phyloP scores from a whole-genome alignment of 2,329 filamentous ascomycete species.

The Calonectria pauciramosa region DNA sequence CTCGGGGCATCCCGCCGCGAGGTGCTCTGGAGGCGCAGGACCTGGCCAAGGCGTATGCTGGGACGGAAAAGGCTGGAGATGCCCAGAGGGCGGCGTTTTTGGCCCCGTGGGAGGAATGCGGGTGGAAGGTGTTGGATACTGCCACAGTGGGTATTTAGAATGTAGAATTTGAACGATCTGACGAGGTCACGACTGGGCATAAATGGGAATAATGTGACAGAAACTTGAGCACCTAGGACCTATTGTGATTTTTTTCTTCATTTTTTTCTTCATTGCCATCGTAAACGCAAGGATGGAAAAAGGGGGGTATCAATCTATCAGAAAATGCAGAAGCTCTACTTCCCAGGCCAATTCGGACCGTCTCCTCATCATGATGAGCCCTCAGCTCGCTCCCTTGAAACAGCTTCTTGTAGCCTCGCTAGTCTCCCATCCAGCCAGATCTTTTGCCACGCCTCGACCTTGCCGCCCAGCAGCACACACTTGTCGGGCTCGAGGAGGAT shows the following conservation, averaged over 20 bases:
- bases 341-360: background rate
- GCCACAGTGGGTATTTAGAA: slow-evolving; percentile 43
- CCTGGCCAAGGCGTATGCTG: slow-evolving; percentile 80
- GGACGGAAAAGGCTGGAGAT: slow-evolving; percentile 79
- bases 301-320: slow-evolving; percentile 22
- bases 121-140: slow-evolving; percentile 72
- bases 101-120: slow-evolving; percentile 80
- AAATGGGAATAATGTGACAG: background rate
- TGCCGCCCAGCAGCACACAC: slow-evolving; percentile 86
- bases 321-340: background rate
- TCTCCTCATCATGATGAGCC: background rate
- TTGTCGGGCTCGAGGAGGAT: slow-evolving; percentile 80
- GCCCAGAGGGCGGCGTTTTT: slow-evolving; percentile 83
- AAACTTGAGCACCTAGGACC: background rate
- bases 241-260: background rate
- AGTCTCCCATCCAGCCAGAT: slow-evolving; percentile 82
- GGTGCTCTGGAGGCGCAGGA: slow-evolving; percentile 78
- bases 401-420: slow-evolving; percentile 73
- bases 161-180: slow-evolving; percentile 11
- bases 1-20: slow-evolving; percentile 79
- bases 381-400: slow-evolving; percentile 54
- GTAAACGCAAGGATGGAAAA: background rate
- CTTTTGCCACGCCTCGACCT: slow-evolving; percentile 84
- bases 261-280: background rate
- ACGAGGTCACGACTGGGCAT: slow-evolving; percentile 17